Evolutionary conservation across 1,139 yeast species (phyloP), one percentile per base, ranked within the genome.

Genomic region (Keqinozyma sinolaborantium): DNA sequence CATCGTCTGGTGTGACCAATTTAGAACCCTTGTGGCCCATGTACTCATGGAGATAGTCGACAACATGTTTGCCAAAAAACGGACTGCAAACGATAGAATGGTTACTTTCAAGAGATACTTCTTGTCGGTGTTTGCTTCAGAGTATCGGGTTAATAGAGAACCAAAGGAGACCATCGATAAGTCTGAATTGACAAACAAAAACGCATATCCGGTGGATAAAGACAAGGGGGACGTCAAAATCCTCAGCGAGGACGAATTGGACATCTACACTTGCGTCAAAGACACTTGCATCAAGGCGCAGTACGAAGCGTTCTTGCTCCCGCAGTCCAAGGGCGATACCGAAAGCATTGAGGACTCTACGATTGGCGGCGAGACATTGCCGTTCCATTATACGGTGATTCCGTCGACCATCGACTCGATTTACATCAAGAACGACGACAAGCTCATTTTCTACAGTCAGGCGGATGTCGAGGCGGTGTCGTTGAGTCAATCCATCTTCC

Each of bases 1-100:
- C 0, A 81, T 94, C 32, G 95, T 90, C 1, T 94, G 99, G 99
- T 94, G 99, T 58, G 84, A 81, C 38, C 97, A 92, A 53, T 60
- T 88, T 25, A 71, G 98, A 33, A 66, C 71, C 26, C 75, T 71
- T 5, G 44, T 92, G 3, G 83, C 85, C 9, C 64, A 67, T 28
- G 60, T 79, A 0, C 51, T 94, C 19, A 59, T 85, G 28, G 82
- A 76, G 25, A 66, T 83, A 12, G 73, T 77, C 3, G 83, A 85
- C 47, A 52, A 54, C 18, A 40, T 45, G 0, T 45, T 63, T 0
- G 34, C 47, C 4, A 73, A 72, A 43, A 79, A 88, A 0, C 62
- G 60, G 30, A 48, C 73, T 0, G 58, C 85, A 28, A 44, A 53
- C 0, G 56, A 65, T 23, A 67, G 96, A 51, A 79, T 88, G 83